Conservation (phyloP, 1,139 yeast species). For the Zygoascus meyerae region DNA sequence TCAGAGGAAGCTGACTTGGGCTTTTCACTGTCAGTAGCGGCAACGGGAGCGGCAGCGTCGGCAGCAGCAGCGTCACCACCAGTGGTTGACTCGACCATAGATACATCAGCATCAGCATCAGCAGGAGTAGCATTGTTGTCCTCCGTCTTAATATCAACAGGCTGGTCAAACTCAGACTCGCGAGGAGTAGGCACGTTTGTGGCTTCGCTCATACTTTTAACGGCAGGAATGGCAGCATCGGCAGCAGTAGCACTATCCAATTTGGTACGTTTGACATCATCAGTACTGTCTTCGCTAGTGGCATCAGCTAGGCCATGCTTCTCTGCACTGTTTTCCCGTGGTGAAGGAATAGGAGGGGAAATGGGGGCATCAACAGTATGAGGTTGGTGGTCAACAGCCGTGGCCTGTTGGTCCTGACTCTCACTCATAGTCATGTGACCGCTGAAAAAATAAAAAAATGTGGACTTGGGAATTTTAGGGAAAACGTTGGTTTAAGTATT, state of each 20-base stretch:
- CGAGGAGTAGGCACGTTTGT: slow-evolving; percentile 8
- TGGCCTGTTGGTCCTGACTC: background rate
- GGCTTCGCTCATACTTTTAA: slow-evolving; percentile 2
- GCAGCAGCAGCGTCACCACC: background rate
- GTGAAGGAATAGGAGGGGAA: slow-evolving; percentile 22
- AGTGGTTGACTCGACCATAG: background rate
- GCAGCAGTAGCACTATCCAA: slow-evolving; percentile 1
- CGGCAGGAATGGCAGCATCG: background rate
- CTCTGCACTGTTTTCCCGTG: slow-evolving; percentile 10
- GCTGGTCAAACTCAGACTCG: slow-evolving; percentile 8
- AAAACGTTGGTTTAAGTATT: slow-evolving; percentile 11
- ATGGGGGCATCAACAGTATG: slow-evolving; percentile 16
- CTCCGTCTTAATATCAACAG: slow-evolving; percentile 10
- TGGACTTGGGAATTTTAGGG: slow-evolving; percentile 6
- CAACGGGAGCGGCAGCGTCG: background rate
- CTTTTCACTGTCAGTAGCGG: background rate
- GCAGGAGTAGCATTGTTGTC: background rate
- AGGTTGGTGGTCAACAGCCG: slow-evolving; percentile 3
- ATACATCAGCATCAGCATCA: background rate
- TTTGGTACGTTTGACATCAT: slow-evolving; percentile 10
- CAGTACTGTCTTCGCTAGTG: slow-evolving; percentile 1
- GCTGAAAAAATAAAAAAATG: slow-evolving; percentile 8
- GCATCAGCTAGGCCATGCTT: slow-evolving; percentile 4
- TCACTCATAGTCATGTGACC: slow-evolving; percentile 9
- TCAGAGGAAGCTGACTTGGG: background rate